These are phyloP conservation scores for Cucumis sativus DNA, from an alignment of 306 rosid genomes.

Conservation along the genomic window DNA sequence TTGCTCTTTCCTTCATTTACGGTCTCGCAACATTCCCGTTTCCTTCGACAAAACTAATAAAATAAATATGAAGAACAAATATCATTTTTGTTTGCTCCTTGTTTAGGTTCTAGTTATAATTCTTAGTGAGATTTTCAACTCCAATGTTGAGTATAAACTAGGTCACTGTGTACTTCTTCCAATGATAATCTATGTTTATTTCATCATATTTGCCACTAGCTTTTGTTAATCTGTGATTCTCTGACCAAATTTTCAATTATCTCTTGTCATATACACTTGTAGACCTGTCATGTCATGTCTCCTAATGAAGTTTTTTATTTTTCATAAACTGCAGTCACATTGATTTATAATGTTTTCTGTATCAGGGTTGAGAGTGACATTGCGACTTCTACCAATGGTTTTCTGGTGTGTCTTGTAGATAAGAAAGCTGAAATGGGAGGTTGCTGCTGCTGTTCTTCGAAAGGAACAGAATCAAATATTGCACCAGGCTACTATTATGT, in stretches of 20 bases:
- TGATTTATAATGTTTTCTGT: neutral
- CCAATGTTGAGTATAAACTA: neutral
- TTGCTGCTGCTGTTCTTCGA: conserved; percentile 73
- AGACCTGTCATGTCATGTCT: neutral
- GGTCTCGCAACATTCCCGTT: neutral
- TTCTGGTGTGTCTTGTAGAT: conserved; percentile 19
- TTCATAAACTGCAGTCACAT: neutral
- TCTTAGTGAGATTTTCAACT: neutral
- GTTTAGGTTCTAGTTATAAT: neutral
- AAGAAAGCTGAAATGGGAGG: conserved; percentile 63
- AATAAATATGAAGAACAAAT: neutral
- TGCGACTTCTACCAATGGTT: conserved; percentile 16
- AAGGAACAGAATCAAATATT: conserved; percentile 32
- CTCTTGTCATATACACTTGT: neutral
- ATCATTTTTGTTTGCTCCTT: neutral
- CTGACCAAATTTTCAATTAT: neutral
- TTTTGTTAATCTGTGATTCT: conserved; percentile 2
- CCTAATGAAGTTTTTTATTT: neutral
- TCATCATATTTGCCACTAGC: neutral
- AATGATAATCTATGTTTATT: neutral
- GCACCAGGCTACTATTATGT: conserved; percentile 52
- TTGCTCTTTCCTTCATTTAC: neutral
- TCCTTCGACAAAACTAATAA: neutral
- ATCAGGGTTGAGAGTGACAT: conserved; percentile 15
- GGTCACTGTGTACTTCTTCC: neutral